These are phyloP conservation scores for Rubia balearica DNA, from an alignment of 305 asterid species.

Conservation along the genomic window DNA sequence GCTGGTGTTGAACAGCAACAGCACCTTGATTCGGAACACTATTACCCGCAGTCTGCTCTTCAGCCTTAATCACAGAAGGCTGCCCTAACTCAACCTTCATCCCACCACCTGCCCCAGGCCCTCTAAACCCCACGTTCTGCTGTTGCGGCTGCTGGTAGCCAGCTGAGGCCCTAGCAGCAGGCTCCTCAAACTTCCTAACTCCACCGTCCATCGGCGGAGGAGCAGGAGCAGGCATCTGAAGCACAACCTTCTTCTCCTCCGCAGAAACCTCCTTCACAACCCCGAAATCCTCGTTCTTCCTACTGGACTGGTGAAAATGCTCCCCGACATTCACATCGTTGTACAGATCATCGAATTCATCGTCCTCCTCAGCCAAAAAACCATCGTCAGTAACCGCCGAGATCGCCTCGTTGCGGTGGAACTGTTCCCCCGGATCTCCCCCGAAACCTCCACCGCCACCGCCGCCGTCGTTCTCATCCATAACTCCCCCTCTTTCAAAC, in stretches of 20 bases:
- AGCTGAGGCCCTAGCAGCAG: constrained; percentile 33
- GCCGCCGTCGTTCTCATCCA: constrained; percentile 54
- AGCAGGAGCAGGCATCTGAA: constrained; percentile 18
- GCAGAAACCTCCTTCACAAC: constrained; percentile 29
- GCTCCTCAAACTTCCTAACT: constrained; percentile 29
- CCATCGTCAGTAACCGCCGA: constrained; percentile 79
- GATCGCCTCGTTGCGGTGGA: constrained; percentile 64
- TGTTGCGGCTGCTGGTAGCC: constrained; percentile 37
- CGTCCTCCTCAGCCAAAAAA: constrained; percentile 68
- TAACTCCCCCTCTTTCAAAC: constrained; percentile 19
- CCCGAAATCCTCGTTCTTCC: constrained; percentile 48
- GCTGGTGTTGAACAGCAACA: constrained; percentile 28
- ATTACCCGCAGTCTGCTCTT: constrained; percentile 25
- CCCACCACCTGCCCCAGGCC: constrained; percentile 34
- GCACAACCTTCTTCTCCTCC: constrained; percentile 25
- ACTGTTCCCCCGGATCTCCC: constrained; percentile 51
- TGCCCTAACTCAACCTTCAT: constrained; percentile 51
- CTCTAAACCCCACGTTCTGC: constrained; percentile 40
- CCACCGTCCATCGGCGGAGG: constrained; percentile 21
- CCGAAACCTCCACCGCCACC: constrained; percentile 33
- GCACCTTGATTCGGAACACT: constrained; percentile 30
- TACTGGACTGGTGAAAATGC: constrained; percentile 57
- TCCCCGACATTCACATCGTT: constrained; percentile 84
- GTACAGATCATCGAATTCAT: constrained; percentile 82
- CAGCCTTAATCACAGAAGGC: constrained; percentile 29